phyloP scores from a whole-genome alignment of 352 stramenopile species.

The Pythium sukuiense region DNA sequence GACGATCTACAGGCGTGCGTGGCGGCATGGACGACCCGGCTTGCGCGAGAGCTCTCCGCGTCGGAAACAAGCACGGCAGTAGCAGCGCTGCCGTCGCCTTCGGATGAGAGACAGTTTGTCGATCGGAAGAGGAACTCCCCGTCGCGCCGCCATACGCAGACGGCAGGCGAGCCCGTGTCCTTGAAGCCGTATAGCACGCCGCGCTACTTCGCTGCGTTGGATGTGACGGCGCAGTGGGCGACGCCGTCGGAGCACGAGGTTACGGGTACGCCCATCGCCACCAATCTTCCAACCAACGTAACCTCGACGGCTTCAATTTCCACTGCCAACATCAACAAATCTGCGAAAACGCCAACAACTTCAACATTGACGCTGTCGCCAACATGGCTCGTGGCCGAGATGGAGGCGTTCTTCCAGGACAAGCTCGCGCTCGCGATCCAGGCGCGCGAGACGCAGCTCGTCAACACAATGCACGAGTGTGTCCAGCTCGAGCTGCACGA shows the following conservation, averaged over 20 bases:
- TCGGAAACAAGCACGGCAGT: background rate
- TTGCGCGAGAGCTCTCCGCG: constrained; percentile 9
- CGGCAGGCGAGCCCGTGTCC: background rate
- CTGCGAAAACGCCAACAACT: constrained; percentile 3
- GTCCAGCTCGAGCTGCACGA: constrained; percentile 42
- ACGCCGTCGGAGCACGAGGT: background rate
- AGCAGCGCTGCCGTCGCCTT: background rate
- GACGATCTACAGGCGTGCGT: constrained; percentile 10
- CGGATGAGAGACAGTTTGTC: constrained; percentile 8
- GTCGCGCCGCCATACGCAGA: constrained; percentile 4
- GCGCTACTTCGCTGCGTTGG: background rate
- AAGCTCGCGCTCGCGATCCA: constrained; percentile 51
- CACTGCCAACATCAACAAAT: constrained; percentile 10
- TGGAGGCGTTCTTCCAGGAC: constrained; percentile 48
- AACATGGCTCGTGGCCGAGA: constrained; percentile 20
- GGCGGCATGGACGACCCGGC: constrained; percentile 13
- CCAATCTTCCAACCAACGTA: background rate
- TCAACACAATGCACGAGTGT: constrained; percentile 65
- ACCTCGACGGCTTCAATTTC: background rate
- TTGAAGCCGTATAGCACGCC: background rate
- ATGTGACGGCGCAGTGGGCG: constrained; percentile 2
- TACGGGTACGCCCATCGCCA: background rate
- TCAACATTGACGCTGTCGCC: constrained; percentile 5
- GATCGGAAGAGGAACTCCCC: background rate
- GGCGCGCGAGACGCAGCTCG: constrained; percentile 45